A percentile compares a stretch with the other conserved stretches of the same genome.
phyloP scores from a whole-genome alignment of 768 basidiomycete species.

The Podaxis carcinomalis region DNA sequence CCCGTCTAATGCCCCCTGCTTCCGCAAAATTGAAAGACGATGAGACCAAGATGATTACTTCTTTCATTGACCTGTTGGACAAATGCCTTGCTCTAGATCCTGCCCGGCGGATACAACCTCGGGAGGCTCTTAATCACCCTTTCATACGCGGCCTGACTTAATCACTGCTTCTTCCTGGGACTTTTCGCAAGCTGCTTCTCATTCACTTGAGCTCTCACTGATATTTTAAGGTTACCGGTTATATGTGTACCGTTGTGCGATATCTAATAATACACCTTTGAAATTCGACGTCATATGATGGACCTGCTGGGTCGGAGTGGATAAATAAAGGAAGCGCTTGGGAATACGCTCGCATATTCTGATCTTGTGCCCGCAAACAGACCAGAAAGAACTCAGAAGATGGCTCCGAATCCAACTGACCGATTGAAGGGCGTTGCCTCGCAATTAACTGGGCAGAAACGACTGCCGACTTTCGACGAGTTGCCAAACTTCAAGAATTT shows the following conservation, averaged over 20 bases:
- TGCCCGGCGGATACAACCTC: slow-evolving; percentile 78
- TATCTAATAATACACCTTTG: not conserved
- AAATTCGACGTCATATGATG: not conserved
- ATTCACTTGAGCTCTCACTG: not conserved
- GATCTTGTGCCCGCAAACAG: not conserved
- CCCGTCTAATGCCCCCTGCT: slow-evolving; percentile 77
- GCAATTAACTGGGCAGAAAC: slow-evolving; percentile 17
- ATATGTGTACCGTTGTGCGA: slow-evolving; percentile 1
- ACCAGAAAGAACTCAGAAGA: slow-evolving; percentile 1
- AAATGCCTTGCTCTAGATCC: slow-evolving; percentile 89
- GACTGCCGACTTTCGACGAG: slow-evolving; percentile 32
- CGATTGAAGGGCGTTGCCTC: slow-evolving; percentile 25
- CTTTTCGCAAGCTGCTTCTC: not conserved
- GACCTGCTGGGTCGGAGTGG: not conserved
- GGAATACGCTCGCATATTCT: not conserved
- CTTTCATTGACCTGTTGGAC: slow-evolving; percentile 89
- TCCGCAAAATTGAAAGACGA: slow-evolving; percentile 83
- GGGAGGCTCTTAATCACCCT: slow-evolving; percentile 83
- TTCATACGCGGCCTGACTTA: slow-evolving; percentile 56
- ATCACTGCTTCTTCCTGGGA: not conserved
- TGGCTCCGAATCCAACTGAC: slow-evolving; percentile 21
- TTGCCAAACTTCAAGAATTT: slow-evolving; percentile 44
- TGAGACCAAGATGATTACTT: slow-evolving; percentile 71
- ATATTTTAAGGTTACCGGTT: not conserved
- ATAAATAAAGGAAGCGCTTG: not conserved